Evolutionary conservation across 2,329 filamentous ascomycete species (phyloP).

Genomic region (Sphaerulina vaccinii): DNA sequence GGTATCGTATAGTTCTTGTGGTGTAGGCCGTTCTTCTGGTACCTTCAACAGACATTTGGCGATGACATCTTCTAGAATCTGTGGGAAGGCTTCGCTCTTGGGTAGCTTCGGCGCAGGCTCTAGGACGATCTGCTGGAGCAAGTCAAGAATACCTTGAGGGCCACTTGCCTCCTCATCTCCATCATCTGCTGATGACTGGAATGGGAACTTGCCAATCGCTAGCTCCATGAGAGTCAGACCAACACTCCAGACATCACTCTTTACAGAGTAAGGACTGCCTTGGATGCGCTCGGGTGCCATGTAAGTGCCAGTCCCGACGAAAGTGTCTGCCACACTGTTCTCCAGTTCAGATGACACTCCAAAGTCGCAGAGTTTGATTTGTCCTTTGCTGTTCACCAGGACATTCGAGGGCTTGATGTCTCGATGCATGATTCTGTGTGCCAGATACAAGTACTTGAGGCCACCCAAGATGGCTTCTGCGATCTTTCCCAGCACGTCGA

Average conservation of each 20-base stretch:
- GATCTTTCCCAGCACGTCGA: constrained; percentile 96
- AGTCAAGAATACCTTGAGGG: constrained; percentile 90
- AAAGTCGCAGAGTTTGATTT: constrained; percentile 98
- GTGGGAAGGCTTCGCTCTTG: constrained; percentile 95
- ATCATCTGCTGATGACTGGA: constrained; percentile 81
- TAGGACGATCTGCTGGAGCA: constrained; percentile 95
- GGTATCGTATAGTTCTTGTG: constrained; percentile 86
- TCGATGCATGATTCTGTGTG: constrained; percentile 97
- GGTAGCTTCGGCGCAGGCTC: constrained; percentile 90
- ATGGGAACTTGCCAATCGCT: constrained; percentile 95
- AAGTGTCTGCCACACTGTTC: constrained; percentile 97
- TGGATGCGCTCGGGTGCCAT: constrained; percentile 99
- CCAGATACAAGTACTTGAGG: constrained; percentile 89
- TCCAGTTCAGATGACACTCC: constrained; percentile 97
- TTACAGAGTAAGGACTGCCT: constrained; percentile 94
- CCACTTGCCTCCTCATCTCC: constrained; percentile 65
- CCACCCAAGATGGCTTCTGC: constrained; percentile 92
- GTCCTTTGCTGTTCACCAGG: constrained; percentile 86
- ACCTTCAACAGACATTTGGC: constrained; percentile 92
- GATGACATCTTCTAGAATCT: constrained; percentile 94
- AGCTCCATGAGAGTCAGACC: constrained; percentile 94
- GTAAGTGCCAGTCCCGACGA: constrained; percentile 97
- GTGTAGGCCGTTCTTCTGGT: constrained; percentile 83
- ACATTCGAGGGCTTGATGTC: constrained; percentile 99
- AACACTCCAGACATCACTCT: constrained; percentile 98